Base-by-base conservation (phyloP, 148 eudicot genomes). In the Arbutus unedo region DNA sequence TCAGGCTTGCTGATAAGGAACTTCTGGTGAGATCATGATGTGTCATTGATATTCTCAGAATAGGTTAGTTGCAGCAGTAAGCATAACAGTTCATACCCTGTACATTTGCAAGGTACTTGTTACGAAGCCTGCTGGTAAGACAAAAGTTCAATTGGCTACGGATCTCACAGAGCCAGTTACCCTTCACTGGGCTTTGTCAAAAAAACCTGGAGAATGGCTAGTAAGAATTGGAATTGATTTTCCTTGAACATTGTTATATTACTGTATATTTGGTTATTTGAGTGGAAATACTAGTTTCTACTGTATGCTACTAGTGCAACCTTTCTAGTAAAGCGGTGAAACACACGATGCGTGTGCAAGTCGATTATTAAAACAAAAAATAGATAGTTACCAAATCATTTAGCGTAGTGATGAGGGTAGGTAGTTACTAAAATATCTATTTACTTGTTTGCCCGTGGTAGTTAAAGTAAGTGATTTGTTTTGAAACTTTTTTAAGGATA, bases 151-250 rank as follows among this genome's bases (percentile, higher is more conserved):
- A 51, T 74, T 96, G 53, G 94, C 90, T 81, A 96, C 98, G 49
- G 93, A 94, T 87, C 83, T 90, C 75, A 79, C 80, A 71, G 94
- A 90, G 66, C 92, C 98, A 78, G 88, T 93, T 81, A 87, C 82
- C 68, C 97, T 96, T 85, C 99, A 96, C 82, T 96, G 99, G 99
- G 99, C 93, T 81, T 85, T 96, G 83, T 93, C 99, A 57, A 90
- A 84, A 82, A 84, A 88, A 38, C 86, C 89, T 73, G 90, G 91
- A 79, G 97, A 96, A 89, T 96, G 99, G 99, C 82, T 84, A 89
- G 99, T 94, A 88, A 88, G 93, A 73, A 70, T 55, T 72, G 45
- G 54, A 78, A 21, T 15, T 56, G 73, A 4, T 74, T 79, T 13
- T 38, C 59, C 50, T 3, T 48, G 59, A 47, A 53, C 80, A 82